Percentiles rank a stretch among this genome's conserved stretches.
Evolutionary conservation across 2,329 filamentous ascomycete genomes (phyloP).

Genomic region (Colletotrichum godetiae): DNA sequence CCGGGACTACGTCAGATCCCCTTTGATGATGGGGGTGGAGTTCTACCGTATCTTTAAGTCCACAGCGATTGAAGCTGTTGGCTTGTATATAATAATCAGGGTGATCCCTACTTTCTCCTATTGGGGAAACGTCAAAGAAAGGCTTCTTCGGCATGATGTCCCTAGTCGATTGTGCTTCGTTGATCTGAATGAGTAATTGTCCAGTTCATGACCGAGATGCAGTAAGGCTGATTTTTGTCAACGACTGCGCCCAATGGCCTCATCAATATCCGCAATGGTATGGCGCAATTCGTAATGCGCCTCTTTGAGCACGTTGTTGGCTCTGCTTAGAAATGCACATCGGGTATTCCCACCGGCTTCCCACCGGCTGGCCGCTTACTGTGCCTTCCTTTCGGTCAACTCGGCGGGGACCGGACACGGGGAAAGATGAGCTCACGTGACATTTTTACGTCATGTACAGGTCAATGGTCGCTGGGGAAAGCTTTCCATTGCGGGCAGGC

Average conservation of each 20-base stretch:
- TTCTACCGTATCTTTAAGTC: slow-evolving; percentile 16
- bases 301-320: background rate
- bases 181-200: background rate
- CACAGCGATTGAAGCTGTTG: slow-evolving; percentile 26
- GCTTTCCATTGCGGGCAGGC: slow-evolving; percentile 6
- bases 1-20: slow-evolving; percentile 4
- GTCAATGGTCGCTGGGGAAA: background rate
- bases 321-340: slow-evolving; percentile 12
- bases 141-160: background rate
- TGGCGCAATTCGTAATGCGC: background rate
- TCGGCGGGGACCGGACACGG: slow-evolving; percentile 12
- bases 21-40: slow-evolving; percentile 4
- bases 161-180: background rate
- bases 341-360: background rate
- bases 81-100: slow-evolving; percentile 33
- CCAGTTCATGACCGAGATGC: background rate
- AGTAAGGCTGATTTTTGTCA: background rate
- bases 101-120: slow-evolving; percentile 6
- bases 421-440: slow-evolving; percentile 24
- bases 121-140: background rate
- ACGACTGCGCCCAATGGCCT: background rate
- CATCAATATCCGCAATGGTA: background rate
- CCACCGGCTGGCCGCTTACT: background rate
- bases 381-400: background rate
- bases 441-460: slow-evolving; percentile 34